These are phyloP conservation scores for Odonthalia washingtoniensis DNA, from an alignment of 31 red algal genomes.

Conservation along the genomic window DNA sequence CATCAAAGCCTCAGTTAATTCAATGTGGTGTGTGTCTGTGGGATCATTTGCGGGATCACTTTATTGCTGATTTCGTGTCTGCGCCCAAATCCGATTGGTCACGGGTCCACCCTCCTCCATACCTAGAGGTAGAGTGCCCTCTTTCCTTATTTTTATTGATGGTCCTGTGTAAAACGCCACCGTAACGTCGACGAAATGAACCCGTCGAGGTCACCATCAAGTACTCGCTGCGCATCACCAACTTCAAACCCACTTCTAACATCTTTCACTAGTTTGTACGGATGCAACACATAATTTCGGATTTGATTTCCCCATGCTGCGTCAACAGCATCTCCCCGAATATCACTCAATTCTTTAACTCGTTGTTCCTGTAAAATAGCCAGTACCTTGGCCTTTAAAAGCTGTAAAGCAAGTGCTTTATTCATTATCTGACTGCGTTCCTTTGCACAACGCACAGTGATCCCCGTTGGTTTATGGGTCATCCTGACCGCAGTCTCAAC, in stretches of 20 bases:
- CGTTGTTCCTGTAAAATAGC: slow-evolving; percentile 85
- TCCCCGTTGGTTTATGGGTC: slow-evolving; percentile 83
- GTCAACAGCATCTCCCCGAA: slow-evolving; percentile 86
- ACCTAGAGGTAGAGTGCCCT: too few relatives aligned
- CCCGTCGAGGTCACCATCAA: slow-evolving; percentile 81
- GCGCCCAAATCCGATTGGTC: too few relatives aligned
- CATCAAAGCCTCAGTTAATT: too few relatives aligned
- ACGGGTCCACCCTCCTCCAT: too few relatives aligned
- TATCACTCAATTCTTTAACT: slow-evolving; percentile 72
- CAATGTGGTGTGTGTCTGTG: too few relatives aligned
- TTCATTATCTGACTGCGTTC: slow-evolving; percentile 87
- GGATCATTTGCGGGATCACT: too few relatives aligned
- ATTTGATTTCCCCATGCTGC: slow-evolving; percentile 95
- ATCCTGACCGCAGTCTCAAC: slow-evolving; percentile 93
- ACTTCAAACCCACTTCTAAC: slow-evolving; percentile 77
- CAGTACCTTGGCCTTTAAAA: slow-evolving; percentile 89
- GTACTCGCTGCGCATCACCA: slow-evolving; percentile 62
- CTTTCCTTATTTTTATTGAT: too few relatives aligned
- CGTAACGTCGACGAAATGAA: slow-evolving; percentile 72
- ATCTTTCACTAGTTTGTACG: slow-evolving; percentile 99
- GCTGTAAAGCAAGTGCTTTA: slow-evolving; percentile 73
- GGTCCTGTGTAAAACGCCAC: too few relatives aligned
- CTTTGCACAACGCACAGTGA: slow-evolving; percentile 75
- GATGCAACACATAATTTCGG: slow-evolving; percentile 94
- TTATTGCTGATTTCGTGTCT: too few relatives aligned